phyloP scores from a whole-genome alignment of 495 filamentous ascomycete genomes.

The Lasiosphaeria ovina region DNA sequence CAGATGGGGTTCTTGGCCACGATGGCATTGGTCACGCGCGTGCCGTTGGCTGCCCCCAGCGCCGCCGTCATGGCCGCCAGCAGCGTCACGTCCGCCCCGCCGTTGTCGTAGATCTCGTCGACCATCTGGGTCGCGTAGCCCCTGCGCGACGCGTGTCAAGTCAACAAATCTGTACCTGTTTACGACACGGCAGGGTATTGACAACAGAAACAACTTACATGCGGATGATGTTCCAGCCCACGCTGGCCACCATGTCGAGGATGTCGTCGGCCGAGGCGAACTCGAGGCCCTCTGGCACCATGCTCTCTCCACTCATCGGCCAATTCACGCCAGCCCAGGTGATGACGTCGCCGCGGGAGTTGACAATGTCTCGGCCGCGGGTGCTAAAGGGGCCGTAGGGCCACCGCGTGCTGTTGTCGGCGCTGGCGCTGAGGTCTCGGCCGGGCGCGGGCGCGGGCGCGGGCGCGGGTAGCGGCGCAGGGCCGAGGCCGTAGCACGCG shows the following conservation, averaged over 20 bases:
- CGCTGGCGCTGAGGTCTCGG: background rate
- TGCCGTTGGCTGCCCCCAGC: conserved; percentile 46
- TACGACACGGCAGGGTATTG: background rate
- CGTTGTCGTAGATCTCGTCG: conserved; percentile 52
- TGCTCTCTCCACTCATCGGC: conserved; percentile 51
- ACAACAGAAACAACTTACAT: conserved; percentile 33
- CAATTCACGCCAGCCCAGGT: conserved; percentile 57
- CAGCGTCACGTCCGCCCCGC: conserved; percentile 46
- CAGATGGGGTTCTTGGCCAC: conserved; percentile 46
- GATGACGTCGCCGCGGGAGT: conserved; percentile 41
- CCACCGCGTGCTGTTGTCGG: conserved; percentile 15
- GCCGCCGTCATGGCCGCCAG: conserved; percentile 42
- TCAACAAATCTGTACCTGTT: background rate
- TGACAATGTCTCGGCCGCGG: conserved; percentile 45
- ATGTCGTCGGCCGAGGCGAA: conserved; percentile 50
- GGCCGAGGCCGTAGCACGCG: no score
- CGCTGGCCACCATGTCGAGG: conserved; percentile 43
- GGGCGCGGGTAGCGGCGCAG: no score
- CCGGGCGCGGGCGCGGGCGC: no score
- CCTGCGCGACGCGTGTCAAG: conserved; percentile 15
- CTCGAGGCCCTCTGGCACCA: conserved; percentile 59
- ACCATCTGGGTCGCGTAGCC: conserved; percentile 57
- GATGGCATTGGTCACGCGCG: conserved; percentile 41
- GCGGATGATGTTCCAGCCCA: conserved; percentile 54
- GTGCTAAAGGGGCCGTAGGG: conserved; percentile 36